A percentile compares a stretch with the other conserved stretches of the same genome.
These are phyloP conservation scores for Thalassiosira profunda DNA, from an alignment of 108 stramenopile genomes.

Conservation along the genomic window DNA sequence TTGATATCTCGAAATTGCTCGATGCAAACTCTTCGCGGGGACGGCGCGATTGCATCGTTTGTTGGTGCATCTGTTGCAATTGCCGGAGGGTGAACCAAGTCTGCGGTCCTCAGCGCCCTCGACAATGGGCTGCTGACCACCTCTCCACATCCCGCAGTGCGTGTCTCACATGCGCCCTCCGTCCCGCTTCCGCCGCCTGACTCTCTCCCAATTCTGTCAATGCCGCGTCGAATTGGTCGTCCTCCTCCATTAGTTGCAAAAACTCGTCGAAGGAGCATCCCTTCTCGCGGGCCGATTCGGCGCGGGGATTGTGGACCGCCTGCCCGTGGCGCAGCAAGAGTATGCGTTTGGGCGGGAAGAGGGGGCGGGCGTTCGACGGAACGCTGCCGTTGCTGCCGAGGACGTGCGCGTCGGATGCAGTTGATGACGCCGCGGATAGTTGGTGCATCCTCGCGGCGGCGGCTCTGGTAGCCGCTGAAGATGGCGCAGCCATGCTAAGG, in stretches of 20 bases:
- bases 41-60: not conserved
- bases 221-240: constrained; percentile 70
- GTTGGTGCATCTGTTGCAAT: not conserved
- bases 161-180: not conserved
- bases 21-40: constrained; percentile 39
- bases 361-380: no score
- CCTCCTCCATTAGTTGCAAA: constrained; percentile 68
- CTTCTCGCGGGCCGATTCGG: constrained; percentile 62
- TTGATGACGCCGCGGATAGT: no score
- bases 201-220: constrained; percentile 64
- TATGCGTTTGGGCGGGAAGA: constrained; percentile 52
- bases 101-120: constrained; percentile 39
- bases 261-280: constrained; percentile 80
- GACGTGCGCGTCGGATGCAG: no score
- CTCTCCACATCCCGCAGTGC: constrained; percentile 29
- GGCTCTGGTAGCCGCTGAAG: no score
- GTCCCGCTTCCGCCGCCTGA: constrained; percentile 51
- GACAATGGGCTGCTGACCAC: constrained; percentile 43
- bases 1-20: constrained; percentile 85
- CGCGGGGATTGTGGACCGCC: constrained; percentile 83
- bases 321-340: constrained; percentile 77
- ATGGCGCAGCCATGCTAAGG: no score
- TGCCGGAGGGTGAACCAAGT: constrained; percentile 11
- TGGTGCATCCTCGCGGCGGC: no score
- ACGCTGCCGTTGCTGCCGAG: no score